Base-by-base conservation (phyloP, 2,329 filamentous ascomycete genomes). In the Trichophyton verrucosum region DNA sequence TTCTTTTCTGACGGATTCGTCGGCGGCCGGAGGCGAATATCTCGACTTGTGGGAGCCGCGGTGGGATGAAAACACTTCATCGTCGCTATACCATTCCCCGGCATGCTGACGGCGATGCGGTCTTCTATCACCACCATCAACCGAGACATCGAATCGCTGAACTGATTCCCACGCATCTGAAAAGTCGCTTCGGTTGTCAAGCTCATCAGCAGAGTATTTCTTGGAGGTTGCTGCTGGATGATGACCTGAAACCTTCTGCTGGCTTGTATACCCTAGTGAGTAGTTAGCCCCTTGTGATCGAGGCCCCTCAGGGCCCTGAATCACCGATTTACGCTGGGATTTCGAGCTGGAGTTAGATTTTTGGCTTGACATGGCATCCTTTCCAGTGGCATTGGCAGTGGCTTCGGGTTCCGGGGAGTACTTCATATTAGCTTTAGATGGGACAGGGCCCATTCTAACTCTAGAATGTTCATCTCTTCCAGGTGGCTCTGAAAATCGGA, bases 11-110 rank as follows among this genome's bases (percentile, higher is more conserved):
- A 36, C 13, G 13, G 20, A 13, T 36, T 55, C 30, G 15, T 55
- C 30, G 49, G 17, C 15, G 1, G 27, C 33, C 8, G 49, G 49
- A 27, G n/a, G 24, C 30, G 11, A 55, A 20, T 55, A 33, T 33
- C 33, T 33, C n/a, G 49, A 33, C 15, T 36, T 36, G 5, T 33
- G 49, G 27, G 27, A 27, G 30, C 13, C 8, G 9, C 56, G 44
- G 42, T 61, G 57, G 11, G 62, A 63, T 17, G 63, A 60, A 24
- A n/a, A 49, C 40, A 61, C 13, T 24, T 66, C 64, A 49, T 65
- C 63, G 22, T 66, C 64, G 44, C 64, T 65, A 51, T 65, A 53
- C 63, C 62, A 66, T 53, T 64, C 64, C 17, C 49, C 49, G 5
- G 27, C 49, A 15, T 56, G 46, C 20, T 36, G 49, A 20, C 49